Evolutionary conservation across 2,329 filamentous ascomycete genomes (phyloP).

Genomic region (Colletotrichum plurivorum): DNA sequence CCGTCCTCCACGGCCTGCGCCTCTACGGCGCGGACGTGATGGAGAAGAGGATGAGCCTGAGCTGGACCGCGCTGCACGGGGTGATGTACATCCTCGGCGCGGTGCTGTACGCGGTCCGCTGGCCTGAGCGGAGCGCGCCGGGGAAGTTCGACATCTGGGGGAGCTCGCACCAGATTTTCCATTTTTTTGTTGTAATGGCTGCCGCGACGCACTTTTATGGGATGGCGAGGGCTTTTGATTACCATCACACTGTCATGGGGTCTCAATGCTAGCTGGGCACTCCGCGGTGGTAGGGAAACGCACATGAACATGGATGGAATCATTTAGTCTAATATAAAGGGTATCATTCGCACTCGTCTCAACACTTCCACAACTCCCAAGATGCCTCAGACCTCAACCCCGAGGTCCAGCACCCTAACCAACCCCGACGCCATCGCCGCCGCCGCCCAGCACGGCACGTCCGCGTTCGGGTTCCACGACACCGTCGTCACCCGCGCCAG

Average conservation of each 20-base stretch:
- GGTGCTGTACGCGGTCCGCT: conserved; percentile 85
- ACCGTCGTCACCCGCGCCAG: conserved; percentile 73
- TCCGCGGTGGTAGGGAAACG: no score
- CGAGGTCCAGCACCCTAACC: conserved; percentile 76
- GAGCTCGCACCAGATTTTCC: conserved; percentile 96
- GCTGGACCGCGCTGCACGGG: conserved; percentile 86
- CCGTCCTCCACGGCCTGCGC: conserved; percentile 81
- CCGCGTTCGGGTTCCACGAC: conserved; percentile 77
- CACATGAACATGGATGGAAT: conserved; percentile 13
- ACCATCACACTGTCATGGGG: conserved; percentile 76
- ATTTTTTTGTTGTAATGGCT: conserved; percentile 88
- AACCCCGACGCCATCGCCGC: conserved; percentile 77
- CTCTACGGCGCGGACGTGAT: conserved; percentile 78
- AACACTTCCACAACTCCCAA: no score
- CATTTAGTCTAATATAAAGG: conserved; percentile 28
- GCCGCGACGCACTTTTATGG: conserved; percentile 86
- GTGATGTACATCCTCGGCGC: conserved; percentile 89
- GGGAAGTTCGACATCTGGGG: conserved; percentile 92
- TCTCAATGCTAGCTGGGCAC: conserved; percentile 58
- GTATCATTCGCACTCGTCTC: conserved; percentile 11
- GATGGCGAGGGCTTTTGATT: conserved; percentile 87
- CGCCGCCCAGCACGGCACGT: conserved; percentile 77
- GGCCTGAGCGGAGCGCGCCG: conserved; percentile 85
- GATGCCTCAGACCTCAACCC: conserved; percentile 55
- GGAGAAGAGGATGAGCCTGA: conserved; percentile 81